Evolutionary conservation across 2,329 filamentous ascomycete species (phyloP).

Genomic region (Trichoderma brevicompactum): DNA sequence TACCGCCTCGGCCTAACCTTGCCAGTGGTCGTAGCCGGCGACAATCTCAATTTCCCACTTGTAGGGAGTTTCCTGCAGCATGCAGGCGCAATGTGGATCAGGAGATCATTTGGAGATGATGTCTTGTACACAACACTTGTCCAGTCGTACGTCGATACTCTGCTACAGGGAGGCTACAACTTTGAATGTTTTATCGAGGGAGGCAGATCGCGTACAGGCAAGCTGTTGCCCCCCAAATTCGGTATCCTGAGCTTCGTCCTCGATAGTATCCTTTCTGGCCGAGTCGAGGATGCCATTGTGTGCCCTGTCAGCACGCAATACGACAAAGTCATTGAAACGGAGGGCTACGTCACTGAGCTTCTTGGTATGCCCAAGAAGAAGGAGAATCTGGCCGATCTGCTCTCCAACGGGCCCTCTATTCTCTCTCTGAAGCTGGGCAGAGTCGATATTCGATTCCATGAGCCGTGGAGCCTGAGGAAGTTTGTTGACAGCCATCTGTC

Average conservation of each 20-base stretch:
- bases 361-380: slow-evolving; percentile 94
- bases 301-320: slow-evolving; percentile 98
- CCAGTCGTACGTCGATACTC: slow-evolving; percentile 91
- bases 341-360: slow-evolving; percentile 93
- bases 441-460: slow-evolving; percentile 93
- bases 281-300: slow-evolving; percentile 88
- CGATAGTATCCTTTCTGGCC: slow-evolving; percentile 84
- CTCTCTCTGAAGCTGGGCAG: slow-evolving; percentile 86
- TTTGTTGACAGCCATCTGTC: slow-evolving; percentile 80
- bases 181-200: slow-evolving; percentile 98
- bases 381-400: slow-evolving; percentile 87
- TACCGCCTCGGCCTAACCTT: slow-evolving; percentile 88
- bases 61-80: slow-evolving; percentile 91
- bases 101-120: slow-evolving; percentile 89
- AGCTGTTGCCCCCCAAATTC: slow-evolving; percentile 91
- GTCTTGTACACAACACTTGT: slow-evolving; percentile 89
- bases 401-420: slow-evolving; percentile 83
- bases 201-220: slow-evolving; percentile 88
- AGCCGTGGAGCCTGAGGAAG: slow-evolving; percentile 86
- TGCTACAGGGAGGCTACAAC: slow-evolving; percentile 90
- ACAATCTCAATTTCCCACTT: slow-evolving; percentile 93
- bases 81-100: slow-evolving; percentile 97
- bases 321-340: slow-evolving; percentile 98
- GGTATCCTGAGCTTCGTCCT: slow-evolving; percentile 91
- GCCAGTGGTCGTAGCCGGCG: slow-evolving; percentile 90